Conservation (phyloP, 164 flowering plant species). For the Cinnamomum chago region DNA sequence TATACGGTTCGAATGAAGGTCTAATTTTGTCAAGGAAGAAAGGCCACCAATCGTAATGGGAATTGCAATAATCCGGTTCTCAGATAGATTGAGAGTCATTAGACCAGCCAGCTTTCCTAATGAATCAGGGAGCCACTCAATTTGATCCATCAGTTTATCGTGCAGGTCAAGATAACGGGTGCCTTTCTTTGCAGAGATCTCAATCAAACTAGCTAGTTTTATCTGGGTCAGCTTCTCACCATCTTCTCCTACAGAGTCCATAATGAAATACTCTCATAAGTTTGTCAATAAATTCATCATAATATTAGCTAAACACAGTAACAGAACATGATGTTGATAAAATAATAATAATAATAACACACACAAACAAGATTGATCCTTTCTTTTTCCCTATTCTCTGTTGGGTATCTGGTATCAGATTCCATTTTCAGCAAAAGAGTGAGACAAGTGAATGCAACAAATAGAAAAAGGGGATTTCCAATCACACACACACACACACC, state of each 20-base stretch:
- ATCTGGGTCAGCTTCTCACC: conserved; percentile 71
- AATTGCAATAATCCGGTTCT: conserved; percentile 53
- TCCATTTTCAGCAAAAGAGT: background rate
- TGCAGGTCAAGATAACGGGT: conserved; percentile 52
- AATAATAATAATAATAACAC: no score
- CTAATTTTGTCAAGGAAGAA: conserved; percentile 51
- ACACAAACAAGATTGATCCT: background rate
- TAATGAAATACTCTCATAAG: background rate
- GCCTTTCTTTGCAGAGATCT: conserved; percentile 69
- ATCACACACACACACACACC: background rate
- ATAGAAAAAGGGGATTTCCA: background rate
- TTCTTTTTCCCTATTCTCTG: background rate
- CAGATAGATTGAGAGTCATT: conserved; percentile 63
- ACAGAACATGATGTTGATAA: background rate
- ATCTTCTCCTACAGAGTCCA: conserved; percentile 55
- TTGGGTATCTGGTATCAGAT: background rate
- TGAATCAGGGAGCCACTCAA: conserved; percentile 85
- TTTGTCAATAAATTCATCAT: background rate
- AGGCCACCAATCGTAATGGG: conserved; percentile 67
- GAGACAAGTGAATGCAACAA: background rate
- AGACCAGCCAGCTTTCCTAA: conserved; percentile 67
- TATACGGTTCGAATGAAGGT: conserved; percentile 65
- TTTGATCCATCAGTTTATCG: conserved; percentile 57
- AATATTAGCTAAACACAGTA: background rate
- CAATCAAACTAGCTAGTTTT: conserved; percentile 76